Evolutionary conservation across 192 early-diverging fungal species (phyloP), one percentile per base, ranked within the genome.

Genomic region (Powellomyces hirtus): DNA sequence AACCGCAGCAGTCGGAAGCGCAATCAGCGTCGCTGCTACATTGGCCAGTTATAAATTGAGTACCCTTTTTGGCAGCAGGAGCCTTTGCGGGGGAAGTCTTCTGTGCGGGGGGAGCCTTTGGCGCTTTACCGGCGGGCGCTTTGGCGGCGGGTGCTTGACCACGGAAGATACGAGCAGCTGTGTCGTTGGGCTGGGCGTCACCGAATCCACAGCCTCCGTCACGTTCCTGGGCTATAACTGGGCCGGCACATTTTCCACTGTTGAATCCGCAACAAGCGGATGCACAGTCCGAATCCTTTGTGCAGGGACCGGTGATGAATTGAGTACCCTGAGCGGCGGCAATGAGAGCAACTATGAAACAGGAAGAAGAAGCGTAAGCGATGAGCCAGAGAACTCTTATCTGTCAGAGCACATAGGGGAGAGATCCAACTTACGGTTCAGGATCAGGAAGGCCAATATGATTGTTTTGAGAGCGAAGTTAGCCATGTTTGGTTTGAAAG

Each of bases 1-100:
- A 72, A 0, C 63, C 74, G 37, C 74, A 75, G 56, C 74, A 75
- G 31, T 30, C 73, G 0, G 75, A 77, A 1, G 57, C 74, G 50
- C 74, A 75, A 38, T 76, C 74, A 0, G 0, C 74, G 37, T 75
- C 74, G 26, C 22, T 31, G 8, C 20, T 0, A 11, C 74, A 75
- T 44, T 53, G 63, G 26, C 53, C 74, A 4, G 74, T 75, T 33
- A 75, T 75, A 34, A 75, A 75, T 59, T 70, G 66, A 1, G 52
- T 68, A 8, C 38, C 57, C 66, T 68, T 68, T 20, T 52, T 40
- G 44, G 40, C 45, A 26, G 56, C 66, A 27, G 51, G 38, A 33
- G 59, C 63, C 34, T 55, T 55, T 29, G 66, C 22, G n/a, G 26
- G 44, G 1, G 62, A 34, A 34, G 58, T 11, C 11, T 22, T 10